A percentile compares a stretch with the other conserved stretches of the same genome.
Conservation (phyloP, 345 rosid genomes). For the Euphorbia pulcherrima region DNA sequence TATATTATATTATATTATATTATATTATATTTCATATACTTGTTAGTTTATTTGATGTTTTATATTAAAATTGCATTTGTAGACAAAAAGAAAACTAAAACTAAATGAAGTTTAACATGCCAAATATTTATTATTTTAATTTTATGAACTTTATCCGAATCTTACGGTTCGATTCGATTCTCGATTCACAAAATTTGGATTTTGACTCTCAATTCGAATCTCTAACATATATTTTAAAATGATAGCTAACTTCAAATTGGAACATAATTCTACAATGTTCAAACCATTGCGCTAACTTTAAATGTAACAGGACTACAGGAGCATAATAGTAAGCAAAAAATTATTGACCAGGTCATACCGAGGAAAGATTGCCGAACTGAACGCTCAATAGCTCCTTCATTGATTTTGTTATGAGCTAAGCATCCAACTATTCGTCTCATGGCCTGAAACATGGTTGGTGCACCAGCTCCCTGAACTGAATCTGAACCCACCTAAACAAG, state of each 20-base stretch:
- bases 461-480: constrained; percentile 92
- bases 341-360: constrained; percentile 39
- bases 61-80: too few species aligned
- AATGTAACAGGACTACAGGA: background rate
- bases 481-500: constrained; percentile 80
- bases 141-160: too few species aligned
- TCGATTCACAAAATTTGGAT: too few species aligned
- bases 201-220: too few species aligned
- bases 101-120: too few species aligned
- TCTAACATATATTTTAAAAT: too few species aligned
- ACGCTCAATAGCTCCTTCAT: constrained; percentile 63
- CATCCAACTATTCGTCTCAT: constrained; percentile 77
- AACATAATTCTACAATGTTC: background rate
- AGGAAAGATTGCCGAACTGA: constrained; percentile 80
- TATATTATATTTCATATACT: too few species aligned
- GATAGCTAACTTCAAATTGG: background rate
- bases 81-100: too few species aligned
- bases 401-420: constrained; percentile 44
- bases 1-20: too few species aligned
- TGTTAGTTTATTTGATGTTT: too few species aligned
- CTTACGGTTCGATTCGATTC: too few species aligned
- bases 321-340: constrained; percentile 2
- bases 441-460: constrained; percentile 92
- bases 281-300: background rate
- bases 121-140: too few species aligned